These are phyloP conservation scores for Termitomyces sp. DNA, from an alignment of 768 basidiomycete species.

Conservation along the genomic window DNA sequence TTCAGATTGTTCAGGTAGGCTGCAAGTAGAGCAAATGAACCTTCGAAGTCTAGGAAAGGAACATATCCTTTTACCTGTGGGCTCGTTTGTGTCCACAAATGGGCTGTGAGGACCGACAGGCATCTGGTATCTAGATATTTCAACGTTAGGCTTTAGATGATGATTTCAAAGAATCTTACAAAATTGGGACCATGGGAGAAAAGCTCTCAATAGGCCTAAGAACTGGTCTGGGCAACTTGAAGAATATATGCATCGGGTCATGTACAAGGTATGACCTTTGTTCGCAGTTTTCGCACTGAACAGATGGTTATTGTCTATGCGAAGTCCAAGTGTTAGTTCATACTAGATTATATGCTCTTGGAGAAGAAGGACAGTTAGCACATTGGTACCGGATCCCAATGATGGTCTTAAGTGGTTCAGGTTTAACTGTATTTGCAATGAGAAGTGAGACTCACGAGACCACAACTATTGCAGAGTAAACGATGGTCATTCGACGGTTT, in stretches of 20 bases:
- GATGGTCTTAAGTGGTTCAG: slow-evolving; percentile 48
- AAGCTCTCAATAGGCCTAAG: slow-evolving; percentile 47
- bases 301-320: neutral
- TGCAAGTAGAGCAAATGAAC: slow-evolving; percentile 19
- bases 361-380: slow-evolving; percentile 78
- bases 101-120: slow-evolving; percentile 54
- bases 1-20: slow-evolving; percentile 58
- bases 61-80: slow-evolving; percentile 43
- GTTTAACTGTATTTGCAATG: neutral
- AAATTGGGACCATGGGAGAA: slow-evolving; percentile 58
- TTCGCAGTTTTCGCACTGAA: slow-evolving; percentile 80
- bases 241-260: slow-evolving; percentile 81
- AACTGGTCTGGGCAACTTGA: slow-evolving; percentile 81
- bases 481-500: slow-evolving; percentile 47
- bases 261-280: slow-evolving; percentile 71
- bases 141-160: slow-evolving; percentile 4
- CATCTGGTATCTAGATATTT: slow-evolving; percentile 48
- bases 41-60: neutral
- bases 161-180: slow-evolving; percentile 39
- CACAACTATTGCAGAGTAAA: slow-evolving; percentile 56
- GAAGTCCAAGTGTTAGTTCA: slow-evolving; percentile 16
- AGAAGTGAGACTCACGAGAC: slow-evolving; percentile 33
- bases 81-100: slow-evolving; percentile 34
- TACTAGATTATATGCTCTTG: slow-evolving; percentile 72
- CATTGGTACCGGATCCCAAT: slow-evolving; percentile 84